Conservation (phyloP, 169 alveolate genomes). For the Plasmodium berghei region DNA sequence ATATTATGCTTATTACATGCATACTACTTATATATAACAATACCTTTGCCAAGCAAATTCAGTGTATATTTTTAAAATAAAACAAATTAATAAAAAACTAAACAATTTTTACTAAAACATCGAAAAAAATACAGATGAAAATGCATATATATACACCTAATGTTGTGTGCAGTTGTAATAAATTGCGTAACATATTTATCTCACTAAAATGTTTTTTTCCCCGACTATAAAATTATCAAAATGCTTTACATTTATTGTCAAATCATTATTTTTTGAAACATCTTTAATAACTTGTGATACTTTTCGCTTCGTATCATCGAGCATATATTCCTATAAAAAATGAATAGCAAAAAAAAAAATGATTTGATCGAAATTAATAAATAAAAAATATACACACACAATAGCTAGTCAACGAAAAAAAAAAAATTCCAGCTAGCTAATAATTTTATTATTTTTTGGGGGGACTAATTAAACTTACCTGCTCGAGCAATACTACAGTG, state of each 20-base stretch:
- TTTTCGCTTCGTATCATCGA: conserved; percentile 71
- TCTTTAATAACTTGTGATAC: conserved; percentile 61
- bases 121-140: background rate
- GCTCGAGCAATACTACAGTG: conserved; percentile 48
- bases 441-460: no score
- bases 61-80: background rate
- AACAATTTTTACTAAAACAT: background rate
- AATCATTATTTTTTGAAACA: conserved; percentile 21
- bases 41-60: no score
- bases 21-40: no score
- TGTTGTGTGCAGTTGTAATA: no score
- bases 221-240: conserved; percentile 59
- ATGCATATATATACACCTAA: background rate
- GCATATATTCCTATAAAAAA: conserved; percentile 52
- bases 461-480: conserved; percentile 2
- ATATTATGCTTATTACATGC: no score
- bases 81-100: background rate
- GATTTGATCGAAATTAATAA: background rate
- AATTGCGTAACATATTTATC: background rate
- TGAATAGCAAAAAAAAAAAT: background rate
- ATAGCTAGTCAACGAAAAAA: background rate
- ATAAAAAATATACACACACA: background rate
- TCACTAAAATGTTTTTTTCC: conserved; percentile 44
- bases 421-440: background rate
- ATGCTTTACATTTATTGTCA: conserved; percentile 43